Base-by-base conservation (phyloP, 192 early-diverging fungal species). In the Coemansia sp. region DNA sequence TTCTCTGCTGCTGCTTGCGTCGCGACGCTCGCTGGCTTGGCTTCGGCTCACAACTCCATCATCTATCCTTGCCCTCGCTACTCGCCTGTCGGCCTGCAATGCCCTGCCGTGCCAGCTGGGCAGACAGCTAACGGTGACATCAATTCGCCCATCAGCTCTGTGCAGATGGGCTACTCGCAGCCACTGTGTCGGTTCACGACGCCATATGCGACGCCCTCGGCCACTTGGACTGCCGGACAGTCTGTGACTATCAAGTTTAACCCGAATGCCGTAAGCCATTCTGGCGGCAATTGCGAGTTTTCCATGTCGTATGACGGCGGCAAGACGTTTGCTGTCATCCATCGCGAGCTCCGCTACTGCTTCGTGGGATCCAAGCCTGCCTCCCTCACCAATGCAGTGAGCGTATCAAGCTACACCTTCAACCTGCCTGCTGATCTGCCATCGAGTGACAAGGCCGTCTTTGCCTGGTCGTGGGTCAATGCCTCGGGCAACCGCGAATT, bases 391-490 rank as follows among this genome's bases (percentile, higher is more conserved):
- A 80, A 80, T 57, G 69, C 70, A 0, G 71, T 69, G 1, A 20
- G 43, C 15, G 53, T 78, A 1, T 65, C 43, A 9, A 46, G 43
- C 41, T 86, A 81, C 75, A 79, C 86, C 27, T 84, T 92, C 38
- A 73, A 77, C 49, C 75, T 92, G 36, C 90, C 90, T 24, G 65
- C 43, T 20, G 64, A 80, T 6, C 68, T 87, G 61, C 90, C 90
- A 1, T 72, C 47, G 53, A 73, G 71, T 12, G 84, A 87, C 66
- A 87, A 85, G 43, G 88, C 75, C 13, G 76, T 84, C 36, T 86
- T 91, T 64, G 76, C 81, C 36, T 90, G 87, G 89, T 71, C 88
- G 27, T 90, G 88, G 88, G 84, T 88, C 78, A 90, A 90, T 49
- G 85, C 86, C 5, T 62, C 78, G 39, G 89, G 87, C 18, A 87